Conservation (phyloP, 306 rosid species). For the Betula pendula region DNA sequence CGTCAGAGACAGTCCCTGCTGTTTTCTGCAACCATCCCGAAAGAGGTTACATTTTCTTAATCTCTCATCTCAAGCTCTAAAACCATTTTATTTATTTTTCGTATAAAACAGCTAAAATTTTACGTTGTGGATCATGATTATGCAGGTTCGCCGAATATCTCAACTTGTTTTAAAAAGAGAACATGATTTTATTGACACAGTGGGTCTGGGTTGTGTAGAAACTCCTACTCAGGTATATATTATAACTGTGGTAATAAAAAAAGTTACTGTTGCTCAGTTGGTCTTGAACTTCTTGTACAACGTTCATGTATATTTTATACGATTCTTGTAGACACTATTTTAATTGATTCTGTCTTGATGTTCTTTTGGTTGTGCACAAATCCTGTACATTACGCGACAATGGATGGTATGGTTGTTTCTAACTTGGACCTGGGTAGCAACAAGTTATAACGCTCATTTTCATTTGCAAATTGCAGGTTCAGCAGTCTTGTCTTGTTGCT, state of each 20-base stretch:
- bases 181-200: conserved; percentile 79
- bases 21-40: conserved; percentile 89
- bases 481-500: conserved; percentile 68
- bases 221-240: conserved; percentile 77
- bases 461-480: conserved; percentile 54
- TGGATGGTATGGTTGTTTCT: conserved; percentile 16
- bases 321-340: background rate
- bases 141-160: conserved; percentile 86
- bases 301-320: background rate
- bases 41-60: conserved; percentile 58
- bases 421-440: conserved; percentile 6
- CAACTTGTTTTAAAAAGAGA: conserved; percentile 94
- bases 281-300: background rate
- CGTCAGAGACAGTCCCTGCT: conserved; percentile 80
- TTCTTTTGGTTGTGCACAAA: background rate
- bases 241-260: conserved; percentile 1
- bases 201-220: conserved; percentile 77
- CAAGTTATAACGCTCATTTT: conserved; percentile 28
- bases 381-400: background rate
- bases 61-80: conserved; percentile 13
- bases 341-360: background rate
- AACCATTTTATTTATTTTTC: conserved; percentile 18
- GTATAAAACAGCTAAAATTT: conserved; percentile 23
- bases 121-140: conserved; percentile 20
- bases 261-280: background rate